Evolutionary conservation across 2,329 filamentous ascomycete genomes (phyloP).

Genomic region (Stemphylium vesicarium): DNA sequence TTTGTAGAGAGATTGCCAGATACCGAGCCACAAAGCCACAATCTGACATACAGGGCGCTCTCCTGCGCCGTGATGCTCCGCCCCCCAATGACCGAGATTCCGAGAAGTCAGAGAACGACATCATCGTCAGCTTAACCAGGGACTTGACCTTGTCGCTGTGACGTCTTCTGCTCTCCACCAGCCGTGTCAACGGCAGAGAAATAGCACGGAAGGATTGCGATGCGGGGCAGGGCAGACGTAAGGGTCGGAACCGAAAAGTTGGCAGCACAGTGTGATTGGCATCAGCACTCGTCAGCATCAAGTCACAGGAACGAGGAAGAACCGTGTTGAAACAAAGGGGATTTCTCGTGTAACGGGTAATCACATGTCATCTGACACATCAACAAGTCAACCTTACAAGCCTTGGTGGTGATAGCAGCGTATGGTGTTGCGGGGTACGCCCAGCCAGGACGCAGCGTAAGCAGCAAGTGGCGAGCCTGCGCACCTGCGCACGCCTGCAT

Average conservation of each 20-base stretch:
- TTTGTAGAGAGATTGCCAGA: too few species aligned
- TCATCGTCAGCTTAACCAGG: conserved; percentile 8
- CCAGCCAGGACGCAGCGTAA: not conserved
- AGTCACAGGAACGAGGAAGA: not conserved
- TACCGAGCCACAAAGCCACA: conserved; percentile 5
- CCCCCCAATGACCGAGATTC: not conserved
- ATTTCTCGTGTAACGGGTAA: too few species aligned
- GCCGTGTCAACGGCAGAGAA: conserved; percentile 2
- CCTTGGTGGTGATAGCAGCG: not conserved
- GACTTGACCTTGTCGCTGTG: conserved; percentile 2
- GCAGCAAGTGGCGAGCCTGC: not conserved
- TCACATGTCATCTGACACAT: too few species aligned
- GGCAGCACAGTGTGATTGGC: not conserved
- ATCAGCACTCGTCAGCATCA: not conserved
- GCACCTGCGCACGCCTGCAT: not conserved
- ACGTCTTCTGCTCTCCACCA: conserved; percentile 1
- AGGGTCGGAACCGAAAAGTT: conserved; percentile 8
- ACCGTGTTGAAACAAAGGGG: not conserved
- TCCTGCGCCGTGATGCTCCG: not conserved
- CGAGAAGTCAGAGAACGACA: conserved; percentile 1
- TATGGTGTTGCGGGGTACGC: conserved; percentile 14
- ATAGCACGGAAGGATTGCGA: conserved; percentile 1
- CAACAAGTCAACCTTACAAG: too few species aligned
- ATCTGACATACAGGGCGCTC: conserved; percentile 6
- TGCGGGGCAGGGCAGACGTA: conserved; percentile 18